phyloP scores from a whole-genome alignment of 1,284 basidiomycete species.

The Cryptococcus deneoformans region DNA sequence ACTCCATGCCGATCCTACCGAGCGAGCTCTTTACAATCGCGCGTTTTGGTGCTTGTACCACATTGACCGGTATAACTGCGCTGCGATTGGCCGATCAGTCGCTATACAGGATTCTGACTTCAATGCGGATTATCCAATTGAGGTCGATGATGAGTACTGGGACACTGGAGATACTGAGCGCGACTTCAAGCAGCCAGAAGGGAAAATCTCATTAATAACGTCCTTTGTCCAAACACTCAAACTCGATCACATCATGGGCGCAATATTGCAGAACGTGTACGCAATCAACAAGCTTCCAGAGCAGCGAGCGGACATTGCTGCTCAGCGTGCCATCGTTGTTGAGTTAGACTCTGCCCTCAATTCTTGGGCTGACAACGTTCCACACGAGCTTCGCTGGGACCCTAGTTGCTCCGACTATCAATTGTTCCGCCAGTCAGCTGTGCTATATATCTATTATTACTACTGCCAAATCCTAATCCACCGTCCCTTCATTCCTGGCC shows the following conservation, averaged over 20 bases:
- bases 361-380: slow-evolving; percentile 71
- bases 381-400: slow-evolving; percentile 71
- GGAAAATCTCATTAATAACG: slow-evolving; percentile 51
- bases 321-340: slow-evolving; percentile 66
- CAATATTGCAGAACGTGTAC: slow-evolving; percentile 69
- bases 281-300: slow-evolving; percentile 60
- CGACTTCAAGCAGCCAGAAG: slow-evolving; percentile 59
- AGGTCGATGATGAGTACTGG: slow-evolving; percentile 86
- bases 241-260: slow-evolving; percentile 68
- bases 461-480: slow-evolving; percentile 67
- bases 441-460: slow-evolving; percentile 67
- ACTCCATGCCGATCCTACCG: slow-evolving; percentile 38
- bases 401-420: slow-evolving; percentile 59
- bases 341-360: slow-evolving; percentile 67
- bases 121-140: slow-evolving; percentile 71
- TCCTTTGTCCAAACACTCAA: slow-evolving; percentile 67
- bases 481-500: slow-evolving; percentile 71
- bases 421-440: slow-evolving; percentile 68
- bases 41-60: slow-evolving; percentile 67
- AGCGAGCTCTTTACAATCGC: slow-evolving; percentile 70
- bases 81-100: slow-evolving; percentile 72
- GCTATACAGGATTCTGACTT: slow-evolving; percentile 83
- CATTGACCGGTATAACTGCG: slow-evolving; percentile 59
- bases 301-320: slow-evolving; percentile 59
- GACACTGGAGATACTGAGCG: slow-evolving; percentile 53